phyloP scores from a whole-genome alignment of 1,284 basidiomycete genomes.

The Phellopilus nigrolimitatus region DNA sequence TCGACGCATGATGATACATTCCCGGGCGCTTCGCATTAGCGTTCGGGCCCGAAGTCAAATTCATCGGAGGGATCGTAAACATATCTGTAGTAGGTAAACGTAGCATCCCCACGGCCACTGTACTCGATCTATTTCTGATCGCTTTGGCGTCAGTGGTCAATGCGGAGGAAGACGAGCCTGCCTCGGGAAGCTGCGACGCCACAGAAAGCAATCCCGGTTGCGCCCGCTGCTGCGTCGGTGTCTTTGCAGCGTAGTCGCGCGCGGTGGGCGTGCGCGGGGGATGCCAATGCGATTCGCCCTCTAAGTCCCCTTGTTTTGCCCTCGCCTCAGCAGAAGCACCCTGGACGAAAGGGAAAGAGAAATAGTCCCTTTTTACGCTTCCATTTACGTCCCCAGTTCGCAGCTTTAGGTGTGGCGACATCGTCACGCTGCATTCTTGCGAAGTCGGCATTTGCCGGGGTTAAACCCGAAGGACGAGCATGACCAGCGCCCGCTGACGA shows the following conservation, averaged over 20 bases:
- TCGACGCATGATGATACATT: constrained; percentile 60
- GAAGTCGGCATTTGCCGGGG: background rate
- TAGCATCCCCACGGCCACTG: background rate
- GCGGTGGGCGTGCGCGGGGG: constrained; percentile 1
- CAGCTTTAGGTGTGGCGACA: constrained; percentile 12
- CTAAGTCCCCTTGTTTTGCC: background rate
- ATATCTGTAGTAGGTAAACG: background rate
- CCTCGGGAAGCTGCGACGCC: too few relatives aligned
- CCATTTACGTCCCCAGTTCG: background rate
- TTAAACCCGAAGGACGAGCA: background rate
- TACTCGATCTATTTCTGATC: background rate
- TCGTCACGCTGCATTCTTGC: constrained; percentile 3
- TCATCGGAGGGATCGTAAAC: too few relatives aligned
- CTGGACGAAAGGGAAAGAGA: constrained; percentile 3
- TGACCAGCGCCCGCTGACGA: background rate
- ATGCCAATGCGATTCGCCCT: background rate
- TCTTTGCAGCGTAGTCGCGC: constrained; percentile 2
- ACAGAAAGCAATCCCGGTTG: background rate
- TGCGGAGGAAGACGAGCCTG: too few relatives aligned
- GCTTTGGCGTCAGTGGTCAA: background rate
- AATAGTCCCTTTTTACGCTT: constrained; percentile 4
- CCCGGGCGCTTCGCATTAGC: constrained; percentile 43
- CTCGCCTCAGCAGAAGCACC: background rate
- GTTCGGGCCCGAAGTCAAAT: constrained; percentile 18
- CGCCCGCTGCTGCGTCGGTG: background rate